Base-by-base conservation (phyloP, 2,329 filamentous ascomycete genomes). In the Alternaria panax region DNA sequence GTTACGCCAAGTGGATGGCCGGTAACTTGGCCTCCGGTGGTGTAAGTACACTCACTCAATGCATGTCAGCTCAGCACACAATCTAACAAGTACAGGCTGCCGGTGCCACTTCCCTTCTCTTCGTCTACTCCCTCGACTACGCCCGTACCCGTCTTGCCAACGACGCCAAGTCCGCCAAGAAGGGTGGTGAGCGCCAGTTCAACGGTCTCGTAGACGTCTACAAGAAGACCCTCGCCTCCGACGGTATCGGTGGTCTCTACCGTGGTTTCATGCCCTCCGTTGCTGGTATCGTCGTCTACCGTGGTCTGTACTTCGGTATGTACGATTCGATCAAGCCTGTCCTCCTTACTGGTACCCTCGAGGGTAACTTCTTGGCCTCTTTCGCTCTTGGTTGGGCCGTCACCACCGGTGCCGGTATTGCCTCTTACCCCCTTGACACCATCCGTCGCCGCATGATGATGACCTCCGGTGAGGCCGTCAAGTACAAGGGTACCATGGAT, bases 361-460 rank as follows among this genome's bases (percentile, higher is more conserved):
- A 93, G 86, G 93, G 93, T 87, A 97, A 94, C 92, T 99, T 99
- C 93, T 87, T 99, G 80, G 95, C 95, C 83, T 99, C 95, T 75
- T 99, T 99, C 93, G 80, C 88, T 81, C 95, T 99, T 84, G 95
- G 95, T 82, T 99, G 95, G 95, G 86, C 87, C 84, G 95, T 99
- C 88, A 99, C 95, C 87, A 99, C 95, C 83, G 95, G 91, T 96
- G 95, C 95, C 84, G 95, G 95, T 96, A 97, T 99, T 84, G 95
- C 95, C 86, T 98, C 95, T 80, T 99, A 99, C 89, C 95, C 95
- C 87, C 93, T 99, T 81, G 95, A 99, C 86, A 99, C 95, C 81
- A 93, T 99, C 88, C 95, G 95, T 89, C 93, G 95, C 90, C 95
- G 95, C 87, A 99, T 99, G 95, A 99, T 99, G 95, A 99, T 99